Base-by-base conservation (phyloP, 2,329 filamentous ascomycete species). In the Fusarium zealandicum region DNA sequence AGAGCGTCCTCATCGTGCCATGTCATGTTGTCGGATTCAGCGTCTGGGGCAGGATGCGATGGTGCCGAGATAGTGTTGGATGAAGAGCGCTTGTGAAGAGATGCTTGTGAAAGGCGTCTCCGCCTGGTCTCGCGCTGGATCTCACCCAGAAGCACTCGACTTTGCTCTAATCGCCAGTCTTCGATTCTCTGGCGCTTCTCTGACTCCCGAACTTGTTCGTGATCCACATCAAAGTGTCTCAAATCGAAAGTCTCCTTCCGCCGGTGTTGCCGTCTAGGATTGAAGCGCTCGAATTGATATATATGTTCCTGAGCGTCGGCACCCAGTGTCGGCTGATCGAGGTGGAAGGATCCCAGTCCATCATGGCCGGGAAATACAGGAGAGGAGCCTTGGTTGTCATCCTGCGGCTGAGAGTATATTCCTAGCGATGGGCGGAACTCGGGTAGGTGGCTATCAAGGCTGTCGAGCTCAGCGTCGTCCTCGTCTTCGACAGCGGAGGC, bases 101-200 rank as follows among this genome's bases (percentile, higher is more conserved):
- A 85, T 37, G 78, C 78, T 63, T 85, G 78, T 7, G 85, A 88
- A 71, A 85, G 83, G 27, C 87, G 81, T 52, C 89, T 83, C 52
- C 89, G 82, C 57, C 80, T 78, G 49, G 92, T 96, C 74, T 96
- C 92, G 57, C 85, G 88, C 73, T 96, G 90, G 40, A 98, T 93
- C 73, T 97, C 92, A 50, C 96, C 90, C 28, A 97, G 73, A 22
- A 99, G 78, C 10, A 91, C 86, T 53, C 85, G 85, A 72, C 92
- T 96, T 72, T 99, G 93, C 69, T 98, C 93, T 69, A 96, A 76
- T 50, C 93, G 85, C 95, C 95, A 99, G 44, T 85, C 84, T 74
- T 98, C 93, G 69, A 99, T 96, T 55, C 93, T 84, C 65, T 88
- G 85, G 70, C 88, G 89, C 69, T 89, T 88, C 64, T 96, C 92